Evolutionary conservation across 192 early-diverging fungal genomes (phyloP).

Genomic region (Obelidium mucronatum): DNA sequence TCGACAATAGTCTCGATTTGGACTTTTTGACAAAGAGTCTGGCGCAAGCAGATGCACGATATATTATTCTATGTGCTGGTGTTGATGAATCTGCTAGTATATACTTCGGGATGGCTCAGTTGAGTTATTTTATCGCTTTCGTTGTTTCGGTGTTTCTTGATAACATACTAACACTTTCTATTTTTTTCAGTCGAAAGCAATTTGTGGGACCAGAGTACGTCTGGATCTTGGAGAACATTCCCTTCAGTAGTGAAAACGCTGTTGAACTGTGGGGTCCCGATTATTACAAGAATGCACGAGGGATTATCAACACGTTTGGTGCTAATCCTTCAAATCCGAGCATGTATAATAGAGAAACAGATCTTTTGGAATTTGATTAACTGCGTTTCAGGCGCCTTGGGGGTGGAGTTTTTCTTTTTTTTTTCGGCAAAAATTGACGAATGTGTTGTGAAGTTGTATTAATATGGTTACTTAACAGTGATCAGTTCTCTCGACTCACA

Average conservation of each 20-base stretch:
- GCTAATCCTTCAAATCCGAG: background rate
- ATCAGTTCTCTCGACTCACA: background rate
- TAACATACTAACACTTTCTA: no score
- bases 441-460: background rate
- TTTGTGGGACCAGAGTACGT: conserved; percentile 9
- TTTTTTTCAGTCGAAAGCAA: background rate
- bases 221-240: conserved; percentile 2
- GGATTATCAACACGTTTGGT: background rate
- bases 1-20: no score
- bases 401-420: no score
- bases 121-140: no score
- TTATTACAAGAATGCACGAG: background rate
- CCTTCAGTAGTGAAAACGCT: background rate
- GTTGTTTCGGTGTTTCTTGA: background rate
- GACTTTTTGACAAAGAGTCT: background rate
- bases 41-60: background rate
- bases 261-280: background rate
- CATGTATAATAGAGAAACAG: background rate
- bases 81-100: background rate
- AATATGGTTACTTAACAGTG: background rate
- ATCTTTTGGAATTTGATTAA: background rate
- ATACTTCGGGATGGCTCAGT: background rate
- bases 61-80: background rate
- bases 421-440: background rate
- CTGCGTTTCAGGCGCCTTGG: background rate